Evolutionary conservation across 345 rosid genomes (phyloP).

Genomic region (Geranium brycei): DNA sequence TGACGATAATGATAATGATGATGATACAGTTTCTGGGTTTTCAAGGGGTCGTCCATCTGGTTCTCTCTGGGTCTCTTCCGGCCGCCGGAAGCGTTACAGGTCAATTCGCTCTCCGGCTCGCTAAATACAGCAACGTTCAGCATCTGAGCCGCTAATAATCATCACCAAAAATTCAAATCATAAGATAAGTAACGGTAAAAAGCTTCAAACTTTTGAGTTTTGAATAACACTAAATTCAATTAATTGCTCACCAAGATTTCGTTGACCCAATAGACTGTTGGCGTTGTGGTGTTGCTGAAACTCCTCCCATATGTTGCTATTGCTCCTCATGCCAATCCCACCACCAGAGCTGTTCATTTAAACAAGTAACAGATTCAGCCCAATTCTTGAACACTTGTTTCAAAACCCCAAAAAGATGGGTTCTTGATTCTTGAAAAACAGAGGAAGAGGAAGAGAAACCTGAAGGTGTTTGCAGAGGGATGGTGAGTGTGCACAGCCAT

Average conservation of each 20-base stretch:
- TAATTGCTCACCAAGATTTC: background rate
- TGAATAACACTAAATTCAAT: no score
- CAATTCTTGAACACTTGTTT: no score
- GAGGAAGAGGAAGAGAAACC: background rate
- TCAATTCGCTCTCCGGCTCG: constrained; percentile 7
- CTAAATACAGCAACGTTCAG: background rate
- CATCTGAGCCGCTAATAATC: background rate
- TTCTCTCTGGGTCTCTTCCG: constrained; percentile 1
- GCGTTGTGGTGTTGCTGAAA: background rate
- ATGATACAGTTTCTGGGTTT: background rate
- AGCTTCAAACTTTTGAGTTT: background rate
- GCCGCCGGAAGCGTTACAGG: constrained; percentile 3
- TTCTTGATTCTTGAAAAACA: background rate
- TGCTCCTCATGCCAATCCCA: background rate
- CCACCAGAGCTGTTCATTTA: background rate
- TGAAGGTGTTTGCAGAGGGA: background rate
- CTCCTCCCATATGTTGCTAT: background rate
- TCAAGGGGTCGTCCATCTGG: background rate
- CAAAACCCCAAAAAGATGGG: no score
- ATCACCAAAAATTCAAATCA: no score
- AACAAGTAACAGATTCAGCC: background rate
- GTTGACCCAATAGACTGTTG: background rate
- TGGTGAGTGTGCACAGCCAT: background rate
- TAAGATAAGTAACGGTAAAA: background rate
- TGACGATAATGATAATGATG: background rate